phyloP scores from a whole-genome alignment of 768 basidiomycete species.

The Xerocomellus chrysenteron region DNA sequence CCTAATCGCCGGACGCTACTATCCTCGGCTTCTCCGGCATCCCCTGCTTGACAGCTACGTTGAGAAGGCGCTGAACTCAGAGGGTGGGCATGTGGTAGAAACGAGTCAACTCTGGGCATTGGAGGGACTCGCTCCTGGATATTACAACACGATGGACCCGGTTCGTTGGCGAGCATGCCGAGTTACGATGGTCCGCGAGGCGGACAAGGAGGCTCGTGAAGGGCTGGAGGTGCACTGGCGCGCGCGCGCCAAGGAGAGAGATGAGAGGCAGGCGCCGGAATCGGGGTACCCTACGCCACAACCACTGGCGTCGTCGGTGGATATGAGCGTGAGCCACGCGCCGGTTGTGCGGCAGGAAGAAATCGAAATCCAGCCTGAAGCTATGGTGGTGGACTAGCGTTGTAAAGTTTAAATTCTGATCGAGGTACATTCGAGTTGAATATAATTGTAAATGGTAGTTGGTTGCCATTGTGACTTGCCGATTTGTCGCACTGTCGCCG shows the following conservation, averaged over 20 bases:
- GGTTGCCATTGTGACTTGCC: conserved; percentile 18
- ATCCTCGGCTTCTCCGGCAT: conserved; percentile 67
- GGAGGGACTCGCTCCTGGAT: conserved; percentile 68
- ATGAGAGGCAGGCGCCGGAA: conserved; percentile 20
- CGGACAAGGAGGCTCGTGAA: conserved; percentile 47
- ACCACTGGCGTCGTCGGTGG: neutral
- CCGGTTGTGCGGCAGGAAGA: neutral
- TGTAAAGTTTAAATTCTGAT: neutral
- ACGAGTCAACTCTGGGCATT: conserved; percentile 64
- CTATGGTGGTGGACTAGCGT: conserved; percentile 21
- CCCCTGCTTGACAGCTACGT: conserved; percentile 51
- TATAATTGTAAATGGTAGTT: neutral
- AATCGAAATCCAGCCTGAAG: neutral
- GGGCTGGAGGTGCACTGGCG: conserved; percentile 44
- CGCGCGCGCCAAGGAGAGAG: conserved; percentile 31
- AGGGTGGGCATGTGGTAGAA: conserved; percentile 38
- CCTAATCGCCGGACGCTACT: conserved; percentile 78
- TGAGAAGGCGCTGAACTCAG: conserved; percentile 37
- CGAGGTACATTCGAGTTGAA: neutral
- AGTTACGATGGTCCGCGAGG: conserved; percentile 59
- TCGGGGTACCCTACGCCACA: conserved; percentile 15
- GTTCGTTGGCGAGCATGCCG: conserved; percentile 52
- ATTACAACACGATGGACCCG: conserved; percentile 71
- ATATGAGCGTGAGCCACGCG: neutral
- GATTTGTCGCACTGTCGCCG: conserved; percentile 8